These are phyloP conservation scores for Quercus rubra DNA, from an alignment of 306 rosid genomes.

Conservation along the genomic window DNA sequence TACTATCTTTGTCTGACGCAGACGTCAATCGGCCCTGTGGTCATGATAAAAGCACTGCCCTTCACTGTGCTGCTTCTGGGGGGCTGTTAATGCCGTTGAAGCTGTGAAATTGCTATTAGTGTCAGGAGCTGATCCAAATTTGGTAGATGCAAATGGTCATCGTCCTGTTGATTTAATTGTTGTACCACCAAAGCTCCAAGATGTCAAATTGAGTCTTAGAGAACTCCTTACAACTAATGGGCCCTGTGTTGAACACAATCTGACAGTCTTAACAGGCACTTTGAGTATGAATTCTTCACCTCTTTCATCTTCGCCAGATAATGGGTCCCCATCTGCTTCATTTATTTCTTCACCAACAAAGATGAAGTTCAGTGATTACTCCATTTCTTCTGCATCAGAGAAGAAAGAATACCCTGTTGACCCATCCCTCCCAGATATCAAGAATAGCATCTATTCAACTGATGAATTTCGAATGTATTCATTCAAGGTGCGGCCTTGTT, in stretches of 20 bases:
- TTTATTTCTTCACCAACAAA: slow-evolving; percentile 42
- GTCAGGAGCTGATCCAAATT: slow-evolving; percentile 79
- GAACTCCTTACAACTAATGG: slow-evolving; percentile 62
- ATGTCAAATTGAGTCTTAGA: slow-evolving; percentile 46
- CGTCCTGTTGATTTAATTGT: slow-evolving; percentile 64
- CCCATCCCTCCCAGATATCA: slow-evolving; percentile 91
- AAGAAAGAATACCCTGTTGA: slow-evolving; percentile 90
- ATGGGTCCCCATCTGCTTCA: slow-evolving; percentile 50
- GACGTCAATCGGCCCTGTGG: slow-evolving; percentile 63
- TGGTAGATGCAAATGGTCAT: slow-evolving; percentile 69
- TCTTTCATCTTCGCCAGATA: slow-evolving; percentile 59
- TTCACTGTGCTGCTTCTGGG: slow-evolving; percentile 96
- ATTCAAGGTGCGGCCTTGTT: slow-evolving; percentile 94
- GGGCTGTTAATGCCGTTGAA: slow-evolving; percentile 70
- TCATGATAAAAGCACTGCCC: slow-evolving; percentile 84
- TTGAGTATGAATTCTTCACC: slow-evolving; percentile 56
- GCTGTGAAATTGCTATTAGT: slow-evolving; percentile 69
- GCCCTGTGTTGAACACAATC: slow-evolving; percentile 42
- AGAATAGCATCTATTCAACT: slow-evolving; percentile 90
- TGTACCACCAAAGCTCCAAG: slow-evolving; percentile 55
- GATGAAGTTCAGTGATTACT: slow-evolving; percentile 47
- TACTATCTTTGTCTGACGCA: slow-evolving; percentile 57
- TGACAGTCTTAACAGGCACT: slow-evolving; percentile 41
- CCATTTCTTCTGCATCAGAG: slow-evolving; percentile 55
- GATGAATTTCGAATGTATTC: slow-evolving; percentile 95